Percentiles rank a stretch among this genome's conserved stretches.
These are phyloP conservation scores for Chondrostereum purpureum DNA, from an alignment of 1,284 basidiomycete genomes.

Conservation along the genomic window DNA sequence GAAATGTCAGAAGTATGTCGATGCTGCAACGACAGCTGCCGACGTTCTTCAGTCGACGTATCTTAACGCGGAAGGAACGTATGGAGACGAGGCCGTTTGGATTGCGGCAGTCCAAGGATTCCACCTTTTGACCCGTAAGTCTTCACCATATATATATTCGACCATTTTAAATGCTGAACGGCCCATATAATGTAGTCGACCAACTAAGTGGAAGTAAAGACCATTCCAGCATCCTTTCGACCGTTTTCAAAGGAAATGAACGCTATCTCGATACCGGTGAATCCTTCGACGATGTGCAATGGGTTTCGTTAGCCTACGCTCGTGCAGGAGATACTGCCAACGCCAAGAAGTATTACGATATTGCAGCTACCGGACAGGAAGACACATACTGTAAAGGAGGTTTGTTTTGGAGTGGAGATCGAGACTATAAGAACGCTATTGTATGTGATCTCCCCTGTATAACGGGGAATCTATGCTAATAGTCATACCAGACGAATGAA, in stretches of 20 bases:
- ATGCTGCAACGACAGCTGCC: conserved; percentile 15
- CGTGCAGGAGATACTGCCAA: conserved; percentile 11
- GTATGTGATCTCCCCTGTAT: conserved; percentile 7
- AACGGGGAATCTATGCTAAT: neutral
- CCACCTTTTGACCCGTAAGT: conserved; percentile 13
- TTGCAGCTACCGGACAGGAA: conserved; percentile 11
- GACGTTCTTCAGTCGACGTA: conserved; percentile 15
- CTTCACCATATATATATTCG: neutral
- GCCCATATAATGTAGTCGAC: conserved; percentile 11
- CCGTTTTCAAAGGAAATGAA: conserved; percentile 14
- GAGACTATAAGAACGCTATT: conserved; percentile 18
- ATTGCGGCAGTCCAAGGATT: conserved; percentile 15
- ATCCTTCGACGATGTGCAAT: conserved; percentile 18
- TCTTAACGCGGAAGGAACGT: conserved; percentile 10
- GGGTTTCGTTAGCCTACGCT: conserved; percentile 17
- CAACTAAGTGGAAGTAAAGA: conserved; percentile 11
- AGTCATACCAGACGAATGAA: conserved; percentile 14
- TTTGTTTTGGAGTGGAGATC: conserved; percentile 16
- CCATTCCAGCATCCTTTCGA: conserved; percentile 14
- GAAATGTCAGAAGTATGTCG: conserved; percentile 15
- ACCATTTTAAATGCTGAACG: neutral
- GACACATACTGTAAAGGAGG: conserved; percentile 11
- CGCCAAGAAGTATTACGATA: conserved; percentile 17
- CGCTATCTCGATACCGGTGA: conserved; percentile 15
- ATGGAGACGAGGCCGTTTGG: conserved; percentile 15